phyloP scores from a whole-genome alignment of 1,284 basidiomycete genomes.

The Leccinum fuscescens region DNA sequence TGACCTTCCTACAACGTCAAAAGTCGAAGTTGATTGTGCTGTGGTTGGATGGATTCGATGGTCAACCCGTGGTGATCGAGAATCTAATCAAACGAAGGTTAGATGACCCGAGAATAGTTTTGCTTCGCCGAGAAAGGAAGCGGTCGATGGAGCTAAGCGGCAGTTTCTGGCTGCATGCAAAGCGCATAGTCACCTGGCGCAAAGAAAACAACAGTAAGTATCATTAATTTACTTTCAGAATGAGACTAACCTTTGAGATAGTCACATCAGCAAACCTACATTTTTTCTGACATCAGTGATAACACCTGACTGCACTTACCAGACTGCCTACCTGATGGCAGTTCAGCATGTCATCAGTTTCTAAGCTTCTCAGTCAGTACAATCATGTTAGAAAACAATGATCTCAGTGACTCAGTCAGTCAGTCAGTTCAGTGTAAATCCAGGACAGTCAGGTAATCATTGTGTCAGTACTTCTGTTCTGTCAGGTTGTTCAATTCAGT shows the following conservation, averaged over 20 bases:
- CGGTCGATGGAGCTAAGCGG: not conserved
- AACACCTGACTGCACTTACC: too few species aligned
- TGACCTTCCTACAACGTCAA: not conserved
- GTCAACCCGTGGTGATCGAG: not conserved
- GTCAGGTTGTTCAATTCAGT: too few species aligned
- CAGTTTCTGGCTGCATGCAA: not conserved
- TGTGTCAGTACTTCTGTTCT: too few species aligned
- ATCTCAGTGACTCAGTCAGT: too few species aligned
- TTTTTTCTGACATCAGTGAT: too few species aligned
- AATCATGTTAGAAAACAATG: too few species aligned
- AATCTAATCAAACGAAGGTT: not conserved
- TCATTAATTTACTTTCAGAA: not conserved
- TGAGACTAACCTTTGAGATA: not conserved
- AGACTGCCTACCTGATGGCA: too few species aligned
- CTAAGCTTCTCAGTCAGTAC: too few species aligned
- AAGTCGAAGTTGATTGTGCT: not conserved
- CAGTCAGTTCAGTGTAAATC: too few species aligned
- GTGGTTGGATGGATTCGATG: not conserved
- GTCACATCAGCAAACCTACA: not conserved
- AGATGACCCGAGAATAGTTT: not conserved
- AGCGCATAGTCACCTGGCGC: not conserved
- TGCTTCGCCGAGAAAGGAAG: not conserved
- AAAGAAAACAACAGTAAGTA: conserved; percentile 4
- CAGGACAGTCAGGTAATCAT: too few species aligned
- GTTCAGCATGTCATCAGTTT: too few species aligned